phyloP scores from a whole-genome alignment of 306 rosid species.

The Rosa persica region DNA sequence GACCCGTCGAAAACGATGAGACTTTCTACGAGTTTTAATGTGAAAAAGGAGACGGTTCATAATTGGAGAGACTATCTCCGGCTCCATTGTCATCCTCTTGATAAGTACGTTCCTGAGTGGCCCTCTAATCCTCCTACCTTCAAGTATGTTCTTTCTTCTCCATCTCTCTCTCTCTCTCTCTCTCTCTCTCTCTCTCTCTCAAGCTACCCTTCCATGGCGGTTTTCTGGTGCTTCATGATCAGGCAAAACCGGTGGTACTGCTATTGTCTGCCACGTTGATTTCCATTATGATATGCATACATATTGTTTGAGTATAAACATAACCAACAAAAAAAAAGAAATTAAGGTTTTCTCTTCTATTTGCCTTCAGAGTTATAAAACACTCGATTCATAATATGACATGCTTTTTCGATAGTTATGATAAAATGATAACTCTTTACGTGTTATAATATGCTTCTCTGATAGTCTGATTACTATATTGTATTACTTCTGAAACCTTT shows the following conservation, averaged over 20 bases:
- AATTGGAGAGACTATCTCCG: slow-evolving; percentile 97
- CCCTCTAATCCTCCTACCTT: slow-evolving; percentile 76
- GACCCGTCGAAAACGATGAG: slow-evolving; percentile 83
- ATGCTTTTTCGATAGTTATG: no score
- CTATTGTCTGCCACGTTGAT: slow-evolving; percentile 4
- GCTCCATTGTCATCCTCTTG: slow-evolving; percentile 83
- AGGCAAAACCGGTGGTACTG: neutral
- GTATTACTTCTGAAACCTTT: neutral
- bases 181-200: no score
- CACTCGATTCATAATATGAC: no score
- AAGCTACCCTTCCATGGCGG: neutral
- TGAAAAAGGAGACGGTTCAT: slow-evolving; percentile 65
- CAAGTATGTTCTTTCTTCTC: slow-evolving; percentile 44
- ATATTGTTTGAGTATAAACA: neutral
- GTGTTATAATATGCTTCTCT: neutral
- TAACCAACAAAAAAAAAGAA: neutral
- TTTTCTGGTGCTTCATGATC: neutral
- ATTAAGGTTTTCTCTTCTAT: no score
- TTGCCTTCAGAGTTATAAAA: no score
- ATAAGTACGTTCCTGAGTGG: slow-evolving; percentile 69
- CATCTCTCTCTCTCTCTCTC: neutral
- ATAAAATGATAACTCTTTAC: no score
- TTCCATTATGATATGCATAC: neutral
- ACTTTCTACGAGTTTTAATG: slow-evolving; percentile 76
- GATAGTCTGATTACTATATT: neutral